Percentiles rank a stretch among this genome's conserved stretches.
Conservation (phyloP, 441 rosid genomes). For the Cnidoscolus chayamansa region DNA sequence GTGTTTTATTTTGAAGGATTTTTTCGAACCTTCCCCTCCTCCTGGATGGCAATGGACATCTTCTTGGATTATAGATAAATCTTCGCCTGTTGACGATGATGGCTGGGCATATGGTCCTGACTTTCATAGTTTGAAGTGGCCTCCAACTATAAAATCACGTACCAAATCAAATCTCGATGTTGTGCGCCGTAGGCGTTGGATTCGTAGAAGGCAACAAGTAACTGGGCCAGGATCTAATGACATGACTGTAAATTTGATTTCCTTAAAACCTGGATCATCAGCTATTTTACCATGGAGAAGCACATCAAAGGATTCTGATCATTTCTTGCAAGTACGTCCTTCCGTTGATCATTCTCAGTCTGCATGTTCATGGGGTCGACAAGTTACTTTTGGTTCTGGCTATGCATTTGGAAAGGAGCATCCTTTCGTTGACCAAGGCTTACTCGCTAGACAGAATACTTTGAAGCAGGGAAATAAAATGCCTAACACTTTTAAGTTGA, state of each 20-base stretch:
- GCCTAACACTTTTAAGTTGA: conserved; percentile 59
- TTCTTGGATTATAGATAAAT: conserved; percentile 59
- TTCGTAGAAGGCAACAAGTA: conserved; percentile 45
- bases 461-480: conserved; percentile 57
- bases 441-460: conserved; percentile 58
- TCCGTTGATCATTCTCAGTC: conserved; percentile 44
- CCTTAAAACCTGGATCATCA: conserved; percentile 68
- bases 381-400: conserved; percentile 63
- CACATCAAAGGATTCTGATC: conserved; percentile 61
- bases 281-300: conserved; percentile 85
- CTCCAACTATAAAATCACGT: conserved; percentile 42
- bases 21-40: conserved; percentile 56
- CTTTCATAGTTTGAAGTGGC: conserved; percentile 54
- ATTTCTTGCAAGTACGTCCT: conserved; percentile 78
- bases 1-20: conserved; percentile 45
- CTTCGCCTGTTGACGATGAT: conserved; percentile 51
- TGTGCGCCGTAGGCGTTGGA: conserved; percentile 67
- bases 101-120: conserved; percentile 73
- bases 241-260: conserved; percentile 29
- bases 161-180: conserved; percentile 41
- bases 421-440: conserved; percentile 65
- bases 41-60: conserved; percentile 70
- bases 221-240: conserved; percentile 26
- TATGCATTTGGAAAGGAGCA: conserved; percentile 66
- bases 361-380: conserved; percentile 71